phyloP scores from a whole-genome alignment of 2,329 filamentous ascomycete genomes.

The Claviceps cyperi region DNA sequence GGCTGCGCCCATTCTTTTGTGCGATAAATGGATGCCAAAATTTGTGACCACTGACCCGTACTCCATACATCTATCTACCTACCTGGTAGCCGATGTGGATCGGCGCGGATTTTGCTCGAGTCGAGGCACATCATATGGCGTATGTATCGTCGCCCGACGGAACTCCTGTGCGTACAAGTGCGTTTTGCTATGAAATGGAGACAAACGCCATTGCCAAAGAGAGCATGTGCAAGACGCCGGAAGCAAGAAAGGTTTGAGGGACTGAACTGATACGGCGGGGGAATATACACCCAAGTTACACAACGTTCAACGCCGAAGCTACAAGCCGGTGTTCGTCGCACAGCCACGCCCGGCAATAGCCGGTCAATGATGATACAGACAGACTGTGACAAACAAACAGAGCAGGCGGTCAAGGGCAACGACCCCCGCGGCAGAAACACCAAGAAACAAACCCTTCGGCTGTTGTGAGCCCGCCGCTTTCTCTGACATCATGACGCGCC shows the following conservation, averaged over 20 bases:
- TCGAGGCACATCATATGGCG: not conserved
- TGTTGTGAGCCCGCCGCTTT: not conserved
- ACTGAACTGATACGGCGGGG: too few species aligned
- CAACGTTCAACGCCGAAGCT: too few species aligned
- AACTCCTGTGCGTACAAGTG: not conserved
- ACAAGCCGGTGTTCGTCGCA: too few species aligned
- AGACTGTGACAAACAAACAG: not conserved
- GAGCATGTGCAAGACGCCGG: too few species aligned
- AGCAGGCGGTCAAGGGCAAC: constrained; percentile 4
- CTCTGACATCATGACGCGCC: not conserved
- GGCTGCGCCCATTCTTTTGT: too few species aligned
- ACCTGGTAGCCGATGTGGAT: not conserved
- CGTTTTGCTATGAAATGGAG: too few species aligned
- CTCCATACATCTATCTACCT: too few species aligned
- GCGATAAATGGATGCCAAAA: not conserved
- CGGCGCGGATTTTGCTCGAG: not conserved
- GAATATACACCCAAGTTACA: too few species aligned
- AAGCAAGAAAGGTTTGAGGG: too few species aligned
- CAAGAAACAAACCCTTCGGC: not conserved
- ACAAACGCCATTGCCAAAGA: too few species aligned
- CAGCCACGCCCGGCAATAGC: too few species aligned
- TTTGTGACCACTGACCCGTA: not conserved
- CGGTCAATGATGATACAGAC: too few species aligned
- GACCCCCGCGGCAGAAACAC: not conserved
- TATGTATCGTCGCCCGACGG: not conserved